These are phyloP conservation scores for Aethionema arabicum DNA, from an alignment of 345 rosid species.

Conservation along the genomic window DNA sequence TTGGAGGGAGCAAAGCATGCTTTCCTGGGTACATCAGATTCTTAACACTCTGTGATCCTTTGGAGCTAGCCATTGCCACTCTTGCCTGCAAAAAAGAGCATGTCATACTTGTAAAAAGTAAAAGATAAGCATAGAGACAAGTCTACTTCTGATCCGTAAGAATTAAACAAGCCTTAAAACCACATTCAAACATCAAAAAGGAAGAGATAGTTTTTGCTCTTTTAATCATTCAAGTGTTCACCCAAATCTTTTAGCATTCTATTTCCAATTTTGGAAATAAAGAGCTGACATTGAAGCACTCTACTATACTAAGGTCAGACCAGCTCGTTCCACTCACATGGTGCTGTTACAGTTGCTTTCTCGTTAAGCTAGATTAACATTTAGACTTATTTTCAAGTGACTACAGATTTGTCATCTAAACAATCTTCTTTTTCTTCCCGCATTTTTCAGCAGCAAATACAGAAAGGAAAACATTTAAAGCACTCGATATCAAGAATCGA, in stretches of 20 bases:
- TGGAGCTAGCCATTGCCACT: conserved; percentile 69
- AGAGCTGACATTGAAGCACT: conserved; percentile 19
- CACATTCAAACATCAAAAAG: neutral
- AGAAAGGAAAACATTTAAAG: conserved; percentile 12
- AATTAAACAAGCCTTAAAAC: neutral
- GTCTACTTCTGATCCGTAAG: no score
- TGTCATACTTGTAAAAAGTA: neutral
- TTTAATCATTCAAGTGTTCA: neutral
- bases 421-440: conserved; percentile 1
- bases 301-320: conserved; percentile 17
- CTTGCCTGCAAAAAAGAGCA: conserved; percentile 36
- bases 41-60: conserved; percentile 67
- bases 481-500: conserved; percentile 3
- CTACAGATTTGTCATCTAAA: conserved; percentile 2
- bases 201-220: conserved; percentile 1
- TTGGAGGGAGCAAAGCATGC: conserved; percentile 90
- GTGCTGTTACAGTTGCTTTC: conserved; percentile 5
- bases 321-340: conserved; percentile 18
- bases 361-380: conserved; percentile 18
- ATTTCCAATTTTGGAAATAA: conserved; percentile 9
- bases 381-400: conserved; percentile 2
- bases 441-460: conserved; percentile 42
- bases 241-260: neutral
- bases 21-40: conserved; percentile 70
- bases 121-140: no score